Evolutionary conservation across 495 filamentous ascomycete species (phyloP), one percentile per base, ranked within the genome.

Genomic region (Xylaria telfairii): DNA sequence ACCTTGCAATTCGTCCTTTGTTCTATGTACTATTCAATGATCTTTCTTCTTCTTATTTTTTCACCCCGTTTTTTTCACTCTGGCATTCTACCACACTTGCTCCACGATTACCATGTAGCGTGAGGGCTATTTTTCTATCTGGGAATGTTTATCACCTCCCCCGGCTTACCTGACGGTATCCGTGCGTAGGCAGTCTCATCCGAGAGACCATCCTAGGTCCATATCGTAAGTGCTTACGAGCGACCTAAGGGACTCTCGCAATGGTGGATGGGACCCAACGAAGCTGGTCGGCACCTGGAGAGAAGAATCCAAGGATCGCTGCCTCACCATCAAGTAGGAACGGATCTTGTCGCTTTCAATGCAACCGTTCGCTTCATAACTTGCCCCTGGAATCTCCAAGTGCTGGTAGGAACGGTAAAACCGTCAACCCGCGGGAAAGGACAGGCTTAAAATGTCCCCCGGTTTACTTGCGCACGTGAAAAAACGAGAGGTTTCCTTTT

Each of bases 351-450:
- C 24, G 12, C 30, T 46, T 64, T 10, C 21, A n/a, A 46, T 64
- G 39, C 13, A 28, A 44, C 41, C 61, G 47, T 64, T 30, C 61
- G 61, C 61, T 64, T 64, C 61, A 32, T 46, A 32, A 24, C 61
- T 32, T 63, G 60, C 60, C 13, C n/a, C n/a, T n/a, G n/a, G 0
- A 47, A 19, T 41, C 39, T n/a, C 61, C 61, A 24, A 64, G 6
- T 44, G 24, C 41, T 47, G 13, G 42, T 42, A 61, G 10, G 59
- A 61, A 21, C 34, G 37, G 34, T 39, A 61, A 61, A 13, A 32
- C 6, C 12, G n/a, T 19, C 30, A 39, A 60, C 34, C 34, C 37
- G 21, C 37, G n/a, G 15, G 15, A 57, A 30, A 37, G 19, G 32
- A 37, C 32, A 59, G 56, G 26, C 26, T 54, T 26, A 13, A 54